Base-by-base conservation (phyloP, 2,329 filamentous ascomycete genomes). In the Colletotrichum graminicola region DNA sequence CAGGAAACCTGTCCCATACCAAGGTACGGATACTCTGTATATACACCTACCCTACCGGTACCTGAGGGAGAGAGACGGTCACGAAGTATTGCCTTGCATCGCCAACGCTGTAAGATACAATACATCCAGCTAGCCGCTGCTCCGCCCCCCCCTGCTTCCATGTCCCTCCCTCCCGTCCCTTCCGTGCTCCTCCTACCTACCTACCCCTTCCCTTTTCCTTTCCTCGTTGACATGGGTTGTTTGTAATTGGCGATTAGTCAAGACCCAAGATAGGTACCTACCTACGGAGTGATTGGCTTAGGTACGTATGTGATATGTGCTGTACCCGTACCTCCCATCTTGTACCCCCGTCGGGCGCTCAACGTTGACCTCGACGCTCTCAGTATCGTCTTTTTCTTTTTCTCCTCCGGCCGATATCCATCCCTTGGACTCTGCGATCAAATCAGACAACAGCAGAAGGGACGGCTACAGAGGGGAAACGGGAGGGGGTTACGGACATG, bases 391-490 rank as follows among this genome's bases (percentile, higher is more conserved):
- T 10, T 49, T 36, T 29, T 52, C 14, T 54, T 2, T 23, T 26
- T 39, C 29, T 36, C n/a, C 18, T 18, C 8, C 21, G 21, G 29
- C 29, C 11, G 29, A n/a, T 39, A 41, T 18, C 32, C 55, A 36
- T 52, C 32, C 1, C 64, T 54, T 45, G 64, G 68, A 68, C 57
- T 71, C 57, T 67, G 39, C 63, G 52, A 45, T 47, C 57, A 62
- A 60, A 47, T 59, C 49, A 54, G 32, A 36, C 64, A 32, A 47
- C 43, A 8, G 23, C 23, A 59, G 32, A 45, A 63, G 34, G 54
- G 54, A 36, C 21, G 32, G 21, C 21, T 21, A 10, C 16, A 26
- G 34, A 14, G 36, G 11, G 36, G 26, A 18, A 26, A 23, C 6
- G 21, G 45, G 21, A 23, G 11, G 21, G 45, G 21, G 57, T 39